A percentile compares a stretch with the other conserved stretches of the same genome.
phyloP scores from a whole-genome alignment of 2,329 filamentous ascomycete species.

The Ascochyta clinopodiicola region DNA sequence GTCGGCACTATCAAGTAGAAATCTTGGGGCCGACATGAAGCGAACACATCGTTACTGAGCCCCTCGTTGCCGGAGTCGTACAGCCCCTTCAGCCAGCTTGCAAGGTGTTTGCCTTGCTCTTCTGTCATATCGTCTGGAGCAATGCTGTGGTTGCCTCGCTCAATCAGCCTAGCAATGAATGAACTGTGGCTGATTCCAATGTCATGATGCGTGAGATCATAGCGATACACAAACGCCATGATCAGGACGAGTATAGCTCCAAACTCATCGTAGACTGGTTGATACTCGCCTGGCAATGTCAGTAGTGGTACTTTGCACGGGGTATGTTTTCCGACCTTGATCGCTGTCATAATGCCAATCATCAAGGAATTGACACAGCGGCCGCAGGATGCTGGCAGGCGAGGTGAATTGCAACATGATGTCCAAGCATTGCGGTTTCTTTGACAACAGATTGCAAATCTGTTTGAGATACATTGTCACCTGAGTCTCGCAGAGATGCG shows the following conservation, averaged over 20 bases:
- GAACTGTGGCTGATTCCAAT: slow-evolving; percentile 69
- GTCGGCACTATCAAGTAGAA: slow-evolving; percentile 82
- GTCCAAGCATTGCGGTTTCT: slow-evolving; percentile 74
- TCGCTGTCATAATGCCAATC: slow-evolving; percentile 84
- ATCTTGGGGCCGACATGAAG: slow-evolving; percentile 80
- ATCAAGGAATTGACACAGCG: slow-evolving; percentile 77
- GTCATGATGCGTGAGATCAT: slow-evolving; percentile 69
- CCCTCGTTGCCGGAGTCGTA: slow-evolving; percentile 72
- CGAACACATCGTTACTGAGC: slow-evolving; percentile 80
- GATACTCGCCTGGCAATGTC: slow-evolving; percentile 68
- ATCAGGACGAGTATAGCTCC: slow-evolving; percentile 77
- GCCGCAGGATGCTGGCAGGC: slow-evolving; percentile 71
- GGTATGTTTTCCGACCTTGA: slow-evolving; percentile 56
- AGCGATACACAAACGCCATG: slow-evolving; percentile 77
- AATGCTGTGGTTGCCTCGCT: slow-evolving; percentile 64
- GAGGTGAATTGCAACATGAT: slow-evolving; percentile 78
- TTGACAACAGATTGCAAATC: slow-evolving; percentile 74
- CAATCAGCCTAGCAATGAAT: slow-evolving; percentile 72
- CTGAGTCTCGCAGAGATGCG: slow-evolving; percentile 72
- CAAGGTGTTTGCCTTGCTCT: slow-evolving; percentile 70
- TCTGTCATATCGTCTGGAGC: slow-evolving; percentile 67
- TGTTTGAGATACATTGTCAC: slow-evolving; percentile 82
- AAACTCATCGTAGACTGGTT: slow-evolving; percentile 86
- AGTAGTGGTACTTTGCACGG: slow-evolving; percentile 10
- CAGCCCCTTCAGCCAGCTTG: slow-evolving; percentile 78